Evolutionary conservation across 129 eudicot genomes (phyloP).

Genomic region (Smallanthus sonchifolius): DNA sequence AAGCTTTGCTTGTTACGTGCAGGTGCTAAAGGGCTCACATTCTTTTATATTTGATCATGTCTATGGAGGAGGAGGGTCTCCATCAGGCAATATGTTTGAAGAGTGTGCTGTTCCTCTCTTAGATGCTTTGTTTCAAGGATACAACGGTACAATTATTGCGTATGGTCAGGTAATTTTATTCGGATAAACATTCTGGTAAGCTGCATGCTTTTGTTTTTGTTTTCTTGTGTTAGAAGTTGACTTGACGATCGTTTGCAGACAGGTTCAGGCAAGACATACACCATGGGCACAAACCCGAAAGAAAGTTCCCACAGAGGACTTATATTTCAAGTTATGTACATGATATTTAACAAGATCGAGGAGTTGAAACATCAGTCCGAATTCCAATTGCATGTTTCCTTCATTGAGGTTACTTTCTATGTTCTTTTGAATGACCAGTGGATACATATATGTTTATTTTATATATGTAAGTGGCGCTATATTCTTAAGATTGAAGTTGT

Average conservation of each 20-base stretch:
- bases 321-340: conserved; percentile 64
- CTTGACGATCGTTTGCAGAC: conserved; percentile 55
- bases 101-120: conserved; percentile 94
- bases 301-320: conserved; percentile 74
- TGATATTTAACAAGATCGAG: conserved; percentile 80
- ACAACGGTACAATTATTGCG: conserved; percentile 95
- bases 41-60: conserved; percentile 96
- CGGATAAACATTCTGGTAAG: not conserved
- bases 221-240: conserved; percentile 13
- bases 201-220: not conserved
- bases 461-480: not conserved
- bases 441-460: not conserved
- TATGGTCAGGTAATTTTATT: conserved; percentile 83
- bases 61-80: conserved; percentile 77
- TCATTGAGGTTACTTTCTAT: conserved; percentile 72
- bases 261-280: conserved; percentile 99
- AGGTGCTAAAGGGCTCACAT: conserved; percentile 91
- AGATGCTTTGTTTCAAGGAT: conserved; percentile 95
- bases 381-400: conserved; percentile 86
- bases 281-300: conserved; percentile 88
- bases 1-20: conserved; percentile 19
- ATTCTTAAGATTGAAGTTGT: not conserved
- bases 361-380: conserved; percentile 62
- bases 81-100: conserved; percentile 69
- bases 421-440: not conserved